Conservation (phyloP, 2,329 filamentous ascomycete species). For the Cadophora gregata region DNA sequence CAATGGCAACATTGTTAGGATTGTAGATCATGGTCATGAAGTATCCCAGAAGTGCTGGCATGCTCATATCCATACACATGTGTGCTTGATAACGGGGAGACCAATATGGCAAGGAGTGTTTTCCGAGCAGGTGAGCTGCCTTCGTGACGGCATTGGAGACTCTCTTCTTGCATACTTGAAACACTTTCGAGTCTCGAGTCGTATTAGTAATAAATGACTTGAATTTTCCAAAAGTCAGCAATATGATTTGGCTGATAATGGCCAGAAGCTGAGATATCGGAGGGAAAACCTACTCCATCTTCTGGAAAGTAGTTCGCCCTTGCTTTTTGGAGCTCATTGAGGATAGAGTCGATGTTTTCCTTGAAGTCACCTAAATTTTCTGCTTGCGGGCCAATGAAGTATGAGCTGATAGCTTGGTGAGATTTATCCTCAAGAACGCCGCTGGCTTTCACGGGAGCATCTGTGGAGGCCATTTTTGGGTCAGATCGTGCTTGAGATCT, state of each 20-base stretch:
- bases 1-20: slow-evolving; percentile 19
- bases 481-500: too few species aligned
- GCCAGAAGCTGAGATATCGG: not conserved
- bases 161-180: slow-evolving; percentile 15
- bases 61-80: slow-evolving; percentile 21
- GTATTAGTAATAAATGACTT: slow-evolving; percentile 9
- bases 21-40: slow-evolving; percentile 24
- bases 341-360: slow-evolving; percentile 14
- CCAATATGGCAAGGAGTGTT: slow-evolving; percentile 19
- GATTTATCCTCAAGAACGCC: slow-evolving; percentile 13
- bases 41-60: slow-evolving; percentile 19
- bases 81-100: slow-evolving; percentile 18
- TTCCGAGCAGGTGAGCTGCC: slow-evolving; percentile 16
- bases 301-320: slow-evolving; percentile 16
- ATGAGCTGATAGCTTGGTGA: slow-evolving; percentile 16
- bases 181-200: slow-evolving; percentile 1
- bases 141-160: slow-evolving; percentile 16
- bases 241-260: too few species aligned
- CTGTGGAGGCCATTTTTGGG: not conserved
- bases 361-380: slow-evolving; percentile 17
- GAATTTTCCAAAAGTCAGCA: not conserved
- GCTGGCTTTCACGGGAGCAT: not conserved
- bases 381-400: slow-evolving; percentile 21
- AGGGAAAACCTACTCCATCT: slow-evolving; percentile 9
- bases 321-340: slow-evolving; percentile 16